phyloP scores from a whole-genome alignment of 2,329 filamentous ascomycete species.

The Thielaviopsis populi region DNA sequence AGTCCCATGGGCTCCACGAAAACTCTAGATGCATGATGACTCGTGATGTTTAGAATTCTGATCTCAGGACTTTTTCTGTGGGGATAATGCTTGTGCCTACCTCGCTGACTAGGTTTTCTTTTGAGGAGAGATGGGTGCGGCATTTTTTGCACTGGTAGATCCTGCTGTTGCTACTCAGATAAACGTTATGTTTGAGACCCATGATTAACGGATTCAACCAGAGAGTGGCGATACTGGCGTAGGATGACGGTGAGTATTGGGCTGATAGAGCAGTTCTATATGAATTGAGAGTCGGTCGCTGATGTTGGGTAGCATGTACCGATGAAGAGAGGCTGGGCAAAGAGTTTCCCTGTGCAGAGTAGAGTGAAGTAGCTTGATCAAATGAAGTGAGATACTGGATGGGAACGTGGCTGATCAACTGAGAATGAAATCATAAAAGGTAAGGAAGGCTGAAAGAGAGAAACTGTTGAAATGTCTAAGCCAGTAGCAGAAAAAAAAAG shows the following conservation, averaged over 20 bases:
- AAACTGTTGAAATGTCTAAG: too few species aligned
- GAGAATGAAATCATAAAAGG: too few species aligned
- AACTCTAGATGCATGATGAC: constrained; percentile 50
- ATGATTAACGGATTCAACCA: constrained; percentile 32
- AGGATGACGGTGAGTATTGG: neutral
- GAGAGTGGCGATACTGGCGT: neutral
- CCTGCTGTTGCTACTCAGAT: constrained; percentile 60
- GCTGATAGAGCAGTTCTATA: neutral
- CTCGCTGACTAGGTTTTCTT: constrained; percentile 88
- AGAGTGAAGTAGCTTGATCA: too few species aligned
- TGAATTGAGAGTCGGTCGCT: neutral
- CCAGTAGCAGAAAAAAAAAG: too few species aligned
- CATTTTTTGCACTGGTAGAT: constrained; percentile 90
- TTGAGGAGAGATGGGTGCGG: constrained; percentile 89
- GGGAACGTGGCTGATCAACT: too few species aligned
- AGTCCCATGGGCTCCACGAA: constrained; percentile 95
- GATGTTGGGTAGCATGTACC: neutral
- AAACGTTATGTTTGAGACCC: constrained; percentile 85
- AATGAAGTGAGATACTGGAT: too few species aligned
- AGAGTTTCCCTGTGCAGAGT: neutral
- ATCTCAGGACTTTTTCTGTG: neutral
- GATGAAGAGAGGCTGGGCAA: neutral
- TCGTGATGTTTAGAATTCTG: neutral
- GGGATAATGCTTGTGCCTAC: constrained; percentile 36
- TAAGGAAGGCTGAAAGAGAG: too few species aligned